Evolutionary conservation across 176 grass and related monocot species (phyloP).

Genomic region (Rhipidocladum racemiflorum): DNA sequence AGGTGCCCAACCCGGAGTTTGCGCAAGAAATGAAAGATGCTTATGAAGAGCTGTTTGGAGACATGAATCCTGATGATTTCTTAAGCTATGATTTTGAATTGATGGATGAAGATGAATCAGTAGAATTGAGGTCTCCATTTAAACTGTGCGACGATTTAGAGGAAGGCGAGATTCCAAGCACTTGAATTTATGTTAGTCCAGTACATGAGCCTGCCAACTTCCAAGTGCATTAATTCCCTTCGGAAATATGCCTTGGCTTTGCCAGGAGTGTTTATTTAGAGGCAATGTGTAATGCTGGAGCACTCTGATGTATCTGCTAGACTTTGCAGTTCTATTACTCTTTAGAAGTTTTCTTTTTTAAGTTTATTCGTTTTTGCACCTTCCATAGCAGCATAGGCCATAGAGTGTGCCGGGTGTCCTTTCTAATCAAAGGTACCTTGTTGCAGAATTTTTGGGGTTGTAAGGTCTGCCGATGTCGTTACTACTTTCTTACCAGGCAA

Average conservation of each 20-base stretch:
- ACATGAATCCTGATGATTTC: conserved; percentile 68
- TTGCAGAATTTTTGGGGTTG: conserved; percentile 26
- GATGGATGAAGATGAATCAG: conserved; percentile 3
- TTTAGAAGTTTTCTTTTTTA: neutral
- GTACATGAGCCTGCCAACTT: neutral
- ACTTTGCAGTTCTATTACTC: neutral
- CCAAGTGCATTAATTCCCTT: neutral
- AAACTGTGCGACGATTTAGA: conserved; percentile 48
- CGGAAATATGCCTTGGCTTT: neutral
- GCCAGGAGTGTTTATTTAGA: neutral
- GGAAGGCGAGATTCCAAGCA: conserved; percentile 73
- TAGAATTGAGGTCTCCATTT: neutral
- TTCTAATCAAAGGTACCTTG: neutral
- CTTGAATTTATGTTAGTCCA: neutral
- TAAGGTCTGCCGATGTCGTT: neutral
- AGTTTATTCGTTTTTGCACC: neutral
- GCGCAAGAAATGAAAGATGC: conserved; percentile 61
- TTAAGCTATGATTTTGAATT: conserved; percentile 55
- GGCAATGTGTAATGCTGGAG: neutral
- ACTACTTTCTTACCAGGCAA: neutral
- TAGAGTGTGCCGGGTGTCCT: neutral
- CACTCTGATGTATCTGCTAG: neutral
- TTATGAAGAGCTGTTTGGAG: conserved; percentile 65
- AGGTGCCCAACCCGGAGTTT: conserved; percentile 49
- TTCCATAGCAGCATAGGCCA: conserved; percentile 12